These are phyloP conservation scores for Acacia confusa DNA, from an alignment of 306 rosid genomes.

Conservation along the genomic window DNA sequence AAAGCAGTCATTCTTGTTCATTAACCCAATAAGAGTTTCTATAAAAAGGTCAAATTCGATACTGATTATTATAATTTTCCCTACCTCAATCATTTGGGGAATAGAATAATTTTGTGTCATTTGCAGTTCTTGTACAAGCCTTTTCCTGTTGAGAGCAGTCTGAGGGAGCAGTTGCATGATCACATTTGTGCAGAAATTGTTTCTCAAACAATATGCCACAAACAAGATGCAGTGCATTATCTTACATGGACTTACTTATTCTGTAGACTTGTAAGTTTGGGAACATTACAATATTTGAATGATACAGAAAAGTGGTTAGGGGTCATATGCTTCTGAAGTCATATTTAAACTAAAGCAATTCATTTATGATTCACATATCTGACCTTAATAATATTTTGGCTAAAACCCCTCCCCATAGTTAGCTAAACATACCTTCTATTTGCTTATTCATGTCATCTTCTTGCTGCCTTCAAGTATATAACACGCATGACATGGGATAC, in stretches of 20 bases:
- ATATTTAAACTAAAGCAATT: background rate
- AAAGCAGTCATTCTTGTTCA: constrained; percentile 99
- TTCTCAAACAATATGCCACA: constrained; percentile 90
- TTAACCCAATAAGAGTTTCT: constrained; percentile 97
- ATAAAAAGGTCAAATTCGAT: constrained; percentile 74
- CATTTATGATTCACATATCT: background rate
- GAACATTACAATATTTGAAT: background rate
- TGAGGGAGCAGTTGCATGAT: constrained; percentile 81
- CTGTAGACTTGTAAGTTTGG: constrained; percentile 84
- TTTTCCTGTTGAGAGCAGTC: constrained; percentile 97
- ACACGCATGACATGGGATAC: background rate
- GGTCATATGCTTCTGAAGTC: background rate
- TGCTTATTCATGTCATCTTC: background rate
- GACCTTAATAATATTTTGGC: background rate
- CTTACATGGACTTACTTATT: constrained; percentile 95
- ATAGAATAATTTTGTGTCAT: constrained; percentile 30
- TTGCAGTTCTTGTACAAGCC: constrained; percentile 96
- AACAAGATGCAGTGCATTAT: constrained; percentile 93
- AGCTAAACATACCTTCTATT: background rate
- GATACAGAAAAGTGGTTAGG: background rate
- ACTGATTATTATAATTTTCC: constrained; percentile 22
- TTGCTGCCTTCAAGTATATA: background rate
- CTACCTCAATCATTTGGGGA: constrained; percentile 18
- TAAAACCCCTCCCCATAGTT: background rate
- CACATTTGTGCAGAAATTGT: constrained; percentile 93